Evolutionary conservation across 805 yeast genomes (phyloP), one percentile per base, ranked within the genome.

Genomic region (Spathaspora boniae): DNA sequence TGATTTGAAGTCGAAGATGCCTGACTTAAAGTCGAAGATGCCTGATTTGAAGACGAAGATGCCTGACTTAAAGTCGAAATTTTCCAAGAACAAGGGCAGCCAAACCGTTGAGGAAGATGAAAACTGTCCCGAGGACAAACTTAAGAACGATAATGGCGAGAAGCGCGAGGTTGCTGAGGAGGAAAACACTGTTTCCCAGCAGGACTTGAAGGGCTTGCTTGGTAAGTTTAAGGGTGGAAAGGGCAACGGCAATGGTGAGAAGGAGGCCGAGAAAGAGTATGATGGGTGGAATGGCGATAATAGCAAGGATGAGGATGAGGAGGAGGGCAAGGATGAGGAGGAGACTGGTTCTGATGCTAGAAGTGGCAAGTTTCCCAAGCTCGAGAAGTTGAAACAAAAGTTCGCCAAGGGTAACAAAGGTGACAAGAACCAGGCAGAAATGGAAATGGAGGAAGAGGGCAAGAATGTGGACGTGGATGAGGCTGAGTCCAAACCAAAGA

Each of bases 1-100:
- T n/a, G n/a, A n/a, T n/a, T n/a, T n/a, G n/a, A 32, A 32, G 36
- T 6, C 16, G 8, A 29, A 29, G 32, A 29, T 14, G 33, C 33
- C 33, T 16, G 33, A 29, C 16, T 17, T 28, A 25, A 28, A 28
- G 26, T 6, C 16, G 8, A 29, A 29, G 32, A 29, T 14, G 33
- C 33, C 33, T 16, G 33, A 29, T 19, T 17, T 28, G 31, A 28
- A 28, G 26, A 25, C 24, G n/a, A 28, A 28, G 14, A 28, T 9
- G 32, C 23, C 32, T n/a, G 32, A 29, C 14, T 5, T 16, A 8
- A 28, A 28, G 26, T 12, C n/a, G 11, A 29, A 29, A 16, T 14
- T 12, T 8, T 29, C 31, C 25, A 22, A 22, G 25, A 22, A 11
- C 25, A 22, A 22, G 25, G n/a, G n/a, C 25, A 22, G n/a, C n/a